Percentiles rank a stretch among this genome's conserved stretches.
phyloP scores from a whole-genome alignment of 352 stramenopile genomes.

The Phytopythium delawarense region DNA sequence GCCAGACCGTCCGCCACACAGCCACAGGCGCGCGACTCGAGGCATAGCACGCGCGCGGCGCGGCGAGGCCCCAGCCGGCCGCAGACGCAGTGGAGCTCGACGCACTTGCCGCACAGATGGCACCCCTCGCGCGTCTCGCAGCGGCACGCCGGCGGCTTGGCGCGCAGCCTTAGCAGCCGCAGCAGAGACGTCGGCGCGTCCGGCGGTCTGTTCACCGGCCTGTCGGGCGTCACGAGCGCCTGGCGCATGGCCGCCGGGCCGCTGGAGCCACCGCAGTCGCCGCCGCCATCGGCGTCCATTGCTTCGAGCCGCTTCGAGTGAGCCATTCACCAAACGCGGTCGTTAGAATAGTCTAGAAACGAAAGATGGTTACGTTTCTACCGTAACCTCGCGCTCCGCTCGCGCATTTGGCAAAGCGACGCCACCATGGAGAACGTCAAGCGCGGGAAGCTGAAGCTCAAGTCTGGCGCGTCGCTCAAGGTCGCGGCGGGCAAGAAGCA shows the following conservation, averaged over 20 bases:
- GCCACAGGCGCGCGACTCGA: constrained; percentile 62
- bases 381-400: background rate
- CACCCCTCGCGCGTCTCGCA: constrained; percentile 14
- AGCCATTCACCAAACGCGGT: background rate
- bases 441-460: constrained; percentile 83
- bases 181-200: background rate
- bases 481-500: constrained; percentile 41
- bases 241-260: background rate
- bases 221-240: background rate
- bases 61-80: constrained; percentile 33
- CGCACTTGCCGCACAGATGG: constrained; percentile 28
- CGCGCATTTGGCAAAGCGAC: background rate
- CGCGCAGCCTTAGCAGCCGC: background rate
- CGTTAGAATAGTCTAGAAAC: no score
- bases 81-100: constrained; percentile 49
- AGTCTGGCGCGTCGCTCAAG: constrained; percentile 62
- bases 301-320: background rate
- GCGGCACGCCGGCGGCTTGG: background rate
- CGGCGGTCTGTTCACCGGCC: background rate
- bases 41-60: constrained; percentile 27
- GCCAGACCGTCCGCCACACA: constrained; percentile 28
- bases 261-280: background rate
- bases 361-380: background rate
- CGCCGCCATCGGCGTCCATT: background rate
- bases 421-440: constrained; percentile 71